Evolutionary conservation across 352 stramenopile genomes (phyloP).

Genomic region (Phytophthora tentaculata): DNA sequence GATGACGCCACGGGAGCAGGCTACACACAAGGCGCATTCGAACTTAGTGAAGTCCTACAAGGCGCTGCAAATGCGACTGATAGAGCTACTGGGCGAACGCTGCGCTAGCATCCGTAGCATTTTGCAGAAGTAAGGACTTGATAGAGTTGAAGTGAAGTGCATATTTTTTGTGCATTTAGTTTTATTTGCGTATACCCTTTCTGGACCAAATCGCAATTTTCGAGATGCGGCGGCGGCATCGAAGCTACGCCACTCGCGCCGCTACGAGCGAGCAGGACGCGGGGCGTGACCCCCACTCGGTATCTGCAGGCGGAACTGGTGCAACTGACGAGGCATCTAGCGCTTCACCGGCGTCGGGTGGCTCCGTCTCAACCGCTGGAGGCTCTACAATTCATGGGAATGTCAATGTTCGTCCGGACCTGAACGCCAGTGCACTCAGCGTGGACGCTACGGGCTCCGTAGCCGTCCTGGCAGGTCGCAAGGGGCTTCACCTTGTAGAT

Average conservation of each 20-base stretch:
- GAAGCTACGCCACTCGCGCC: conserved; percentile 21
- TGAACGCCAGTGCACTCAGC: conserved; percentile 72
- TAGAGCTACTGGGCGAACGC: conserved; percentile 44
- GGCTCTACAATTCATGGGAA: conserved; percentile 44
- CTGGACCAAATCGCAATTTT: conserved; percentile 2
- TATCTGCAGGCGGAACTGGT: not conserved
- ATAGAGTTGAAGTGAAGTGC: conserved; percentile 10
- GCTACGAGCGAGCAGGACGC: conserved; percentile 1
- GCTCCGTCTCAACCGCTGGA: conserved; percentile 18
- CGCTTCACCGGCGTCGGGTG: conserved; percentile 13
- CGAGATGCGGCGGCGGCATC: conserved; percentile 30
- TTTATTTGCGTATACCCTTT: not conserved
- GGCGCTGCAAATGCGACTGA: conserved; percentile 39
- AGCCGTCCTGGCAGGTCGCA: conserved; percentile 69
- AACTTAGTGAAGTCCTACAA: conserved; percentile 56
- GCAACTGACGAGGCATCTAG: conserved; percentile 8
- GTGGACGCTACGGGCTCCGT: conserved; percentile 76
- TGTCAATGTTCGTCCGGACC: conserved; percentile 62
- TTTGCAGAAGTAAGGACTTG: conserved; percentile 48
- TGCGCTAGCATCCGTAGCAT: conserved; percentile 42
- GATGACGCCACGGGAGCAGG: conserved; percentile 12
- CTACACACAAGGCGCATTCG: conserved; percentile 34
- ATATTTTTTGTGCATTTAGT: not conserved
- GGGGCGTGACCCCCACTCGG: conserved; percentile 1
- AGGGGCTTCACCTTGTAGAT: conserved; percentile 76